Percentiles rank a stretch among this genome's conserved stretches.
phyloP scores from a whole-genome alignment of 306 rosid species.

The Lupinus albus region DNA sequence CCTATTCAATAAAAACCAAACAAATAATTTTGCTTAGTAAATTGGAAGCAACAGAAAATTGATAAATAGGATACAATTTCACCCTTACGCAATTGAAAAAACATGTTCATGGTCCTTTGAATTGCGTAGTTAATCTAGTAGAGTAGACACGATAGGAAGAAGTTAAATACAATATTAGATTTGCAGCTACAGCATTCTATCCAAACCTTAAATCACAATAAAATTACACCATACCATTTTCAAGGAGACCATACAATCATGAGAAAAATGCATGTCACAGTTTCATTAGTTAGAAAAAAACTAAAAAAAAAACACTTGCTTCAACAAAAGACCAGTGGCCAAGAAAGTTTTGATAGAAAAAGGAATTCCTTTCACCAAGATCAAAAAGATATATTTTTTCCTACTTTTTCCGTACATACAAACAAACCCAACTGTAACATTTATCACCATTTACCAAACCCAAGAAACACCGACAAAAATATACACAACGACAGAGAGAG shows the following conservation, averaged over 20 bases:
- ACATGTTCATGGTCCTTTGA: not conserved
- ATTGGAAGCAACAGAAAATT: constrained; percentile 17
- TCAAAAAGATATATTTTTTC: not conserved
- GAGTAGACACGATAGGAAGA: constrained; percentile 5
- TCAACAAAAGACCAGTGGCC: constrained; percentile 25
- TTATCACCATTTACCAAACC: constrained; percentile 16
- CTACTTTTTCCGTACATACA: constrained; percentile 12
- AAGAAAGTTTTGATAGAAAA: constrained; percentile 21
- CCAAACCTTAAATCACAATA: constrained; percentile 23
- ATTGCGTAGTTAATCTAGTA: constrained; percentile 23
- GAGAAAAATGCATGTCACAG: constrained; percentile 6
- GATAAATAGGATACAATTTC: not conserved
- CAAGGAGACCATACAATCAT: constrained; percentile 19
- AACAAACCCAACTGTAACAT: constrained; percentile 24
- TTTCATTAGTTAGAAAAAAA: not conserved
- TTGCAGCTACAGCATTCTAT: constrained; percentile 25
- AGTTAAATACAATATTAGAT: constrained; percentile 10
- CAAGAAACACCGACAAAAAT: constrained; percentile 48
- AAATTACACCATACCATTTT: constrained; percentile 29
- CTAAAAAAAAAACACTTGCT: constrained; percentile 29
- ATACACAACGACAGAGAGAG: constrained; percentile 15
- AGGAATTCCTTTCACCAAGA: no score
- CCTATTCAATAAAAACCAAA: constrained; percentile 36
- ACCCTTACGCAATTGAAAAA: not conserved
- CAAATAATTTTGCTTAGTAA: constrained; percentile 14